phyloP scores from a whole-genome alignment of 495 filamentous ascomycete genomes.

The Hypoxylon lenormandii region DNA sequence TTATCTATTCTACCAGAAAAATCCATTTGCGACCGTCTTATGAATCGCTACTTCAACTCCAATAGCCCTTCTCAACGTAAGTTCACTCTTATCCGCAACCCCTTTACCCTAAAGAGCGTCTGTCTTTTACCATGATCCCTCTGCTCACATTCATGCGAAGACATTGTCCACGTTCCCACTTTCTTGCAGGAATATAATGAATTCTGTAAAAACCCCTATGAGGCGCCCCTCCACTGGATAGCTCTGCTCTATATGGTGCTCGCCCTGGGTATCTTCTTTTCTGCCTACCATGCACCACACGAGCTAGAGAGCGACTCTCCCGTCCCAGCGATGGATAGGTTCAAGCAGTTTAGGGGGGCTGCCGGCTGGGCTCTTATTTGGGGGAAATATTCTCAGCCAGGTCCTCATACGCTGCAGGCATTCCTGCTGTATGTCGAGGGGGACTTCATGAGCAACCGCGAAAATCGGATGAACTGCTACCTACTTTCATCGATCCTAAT shows the following conservation, averaged over 20 bases:
- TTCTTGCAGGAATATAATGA: constrained; percentile 62
- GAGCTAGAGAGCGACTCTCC: constrained; percentile 53
- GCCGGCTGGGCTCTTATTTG: constrained; percentile 57
- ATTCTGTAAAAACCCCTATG: constrained; percentile 60
- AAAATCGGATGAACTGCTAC: constrained; percentile 61
- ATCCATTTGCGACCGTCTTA: constrained; percentile 55
- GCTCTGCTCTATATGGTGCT: constrained; percentile 60
- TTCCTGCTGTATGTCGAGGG: constrained; percentile 62
- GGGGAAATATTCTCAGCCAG: constrained; percentile 62
- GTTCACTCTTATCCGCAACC: constrained; percentile 14
- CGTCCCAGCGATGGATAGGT: constrained; percentile 52
- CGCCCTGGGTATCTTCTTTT: constrained; percentile 56
- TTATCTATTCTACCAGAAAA: constrained; percentile 57
- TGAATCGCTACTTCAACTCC: constrained; percentile 64
- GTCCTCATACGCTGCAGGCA: constrained; percentile 61
- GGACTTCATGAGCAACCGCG: constrained; percentile 60
- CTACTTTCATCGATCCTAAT: constrained; percentile 61
- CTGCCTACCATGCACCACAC: constrained; percentile 54
- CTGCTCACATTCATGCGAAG: constrained; percentile 39
- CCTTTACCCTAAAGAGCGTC: background rate
- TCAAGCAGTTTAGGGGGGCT: constrained; percentile 53
- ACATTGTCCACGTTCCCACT: constrained; percentile 59
- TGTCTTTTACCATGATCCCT: background rate
- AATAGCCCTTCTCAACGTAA: constrained; percentile 59
- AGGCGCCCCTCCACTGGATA: constrained; percentile 58